Percentiles rank a stretch among this genome's conserved stretches.
Conservation (phyloP, 2,329 filamentous ascomycete genomes). For the Venturia oleaginea region DNA sequence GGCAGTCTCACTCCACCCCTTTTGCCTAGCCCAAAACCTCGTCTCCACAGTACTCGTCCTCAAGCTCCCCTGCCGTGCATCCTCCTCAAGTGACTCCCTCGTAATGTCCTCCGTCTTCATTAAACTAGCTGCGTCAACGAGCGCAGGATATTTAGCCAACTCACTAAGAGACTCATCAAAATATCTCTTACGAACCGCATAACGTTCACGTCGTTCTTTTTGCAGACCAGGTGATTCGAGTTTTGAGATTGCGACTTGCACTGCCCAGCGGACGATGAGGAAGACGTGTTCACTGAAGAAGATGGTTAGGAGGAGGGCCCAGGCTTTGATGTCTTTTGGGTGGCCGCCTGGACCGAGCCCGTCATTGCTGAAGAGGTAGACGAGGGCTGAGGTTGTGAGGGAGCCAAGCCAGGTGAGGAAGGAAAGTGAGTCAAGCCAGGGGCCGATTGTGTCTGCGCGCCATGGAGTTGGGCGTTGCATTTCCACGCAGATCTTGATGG, state of each 20-base stretch:
- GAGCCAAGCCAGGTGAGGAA: conserved; percentile 94
- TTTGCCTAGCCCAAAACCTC: conserved; percentile 45
- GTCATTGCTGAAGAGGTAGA: conserved; percentile 76
- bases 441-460: conserved; percentile 87
- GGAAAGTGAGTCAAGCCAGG: conserved; percentile 76
- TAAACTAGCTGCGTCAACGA: conserved; percentile 35
- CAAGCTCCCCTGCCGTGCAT: conserved; percentile 34
- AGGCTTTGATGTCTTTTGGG: conserved; percentile 62
- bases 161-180: conserved; percentile 63
- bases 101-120: conserved; percentile 50
- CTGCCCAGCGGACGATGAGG: conserved; percentile 63
- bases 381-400: conserved; percentile 75
- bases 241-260: conserved; percentile 65
- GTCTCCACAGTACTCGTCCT: conserved; percentile 33
- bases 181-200: conserved; percentile 67
- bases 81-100: conserved; percentile 53
- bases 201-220: conserved; percentile 75
- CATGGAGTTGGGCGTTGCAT: conserved; percentile 84
- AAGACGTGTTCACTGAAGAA: conserved; percentile 86
- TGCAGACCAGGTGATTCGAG: conserved; percentile 80
- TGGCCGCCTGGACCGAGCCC: conserved; percentile 56
- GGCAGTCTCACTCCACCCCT: conserved; percentile 41
- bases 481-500: conserved; percentile 84
- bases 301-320: conserved; percentile 73
- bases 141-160: conserved; percentile 37